Percentiles rank a stretch among this genome's conserved stretches.
Evolutionary conservation across 495 filamentous ascomycete genomes (phyloP).

Genomic region (Aspergillus bertholletiae): DNA sequence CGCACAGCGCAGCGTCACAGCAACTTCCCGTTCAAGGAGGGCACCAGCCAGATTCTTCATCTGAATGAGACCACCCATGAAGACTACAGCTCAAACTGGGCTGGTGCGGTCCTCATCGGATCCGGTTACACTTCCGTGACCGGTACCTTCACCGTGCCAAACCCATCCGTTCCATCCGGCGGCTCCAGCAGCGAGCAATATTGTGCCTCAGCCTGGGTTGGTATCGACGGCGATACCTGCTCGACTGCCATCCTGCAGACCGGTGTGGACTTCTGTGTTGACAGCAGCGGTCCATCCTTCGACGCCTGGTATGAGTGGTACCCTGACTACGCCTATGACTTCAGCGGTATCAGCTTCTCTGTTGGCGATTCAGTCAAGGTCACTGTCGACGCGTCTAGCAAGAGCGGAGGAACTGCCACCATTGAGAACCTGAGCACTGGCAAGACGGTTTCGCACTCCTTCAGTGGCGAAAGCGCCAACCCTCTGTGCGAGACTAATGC

Average conservation of each 20-base stretch:
- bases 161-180: slow-evolving; percentile 37
- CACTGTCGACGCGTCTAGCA: slow-evolving; percentile 43
- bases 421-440: slow-evolving; percentile 51
- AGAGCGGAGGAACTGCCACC: slow-evolving; percentile 40
- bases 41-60: slow-evolving; percentile 19
- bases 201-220: slow-evolving; percentile 54
- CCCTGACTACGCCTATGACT: slow-evolving; percentile 51
- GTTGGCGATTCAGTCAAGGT: slow-evolving; percentile 52
- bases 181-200: slow-evolving; percentile 33
- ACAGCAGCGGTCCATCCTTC: slow-evolving; percentile 27
- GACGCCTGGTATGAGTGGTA: slow-evolving; percentile 61
- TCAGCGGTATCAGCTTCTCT: slow-evolving; percentile 43
- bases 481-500: slow-evolving; percentile 37
- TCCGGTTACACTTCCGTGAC: slow-evolving; percentile 44
- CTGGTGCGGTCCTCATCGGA: slow-evolving; percentile 49
- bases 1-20: slow-evolving; percentile 10
- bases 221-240: slow-evolving; percentile 55
- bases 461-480: slow-evolving; percentile 13
- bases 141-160: slow-evolving; percentile 47
- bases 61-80: slow-evolving; percentile 24
- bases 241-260: slow-evolving; percentile 52
- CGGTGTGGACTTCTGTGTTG: slow-evolving; percentile 52
- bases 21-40: slow-evolving; percentile 26
- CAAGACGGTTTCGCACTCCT: slow-evolving; percentile 45
- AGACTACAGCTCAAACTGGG: slow-evolving; percentile 52